Percentiles rank a stretch among this genome's conserved stretches.
Conservation (phyloP, 345 rosid species). For the Hirschfeldia incana region DNA sequence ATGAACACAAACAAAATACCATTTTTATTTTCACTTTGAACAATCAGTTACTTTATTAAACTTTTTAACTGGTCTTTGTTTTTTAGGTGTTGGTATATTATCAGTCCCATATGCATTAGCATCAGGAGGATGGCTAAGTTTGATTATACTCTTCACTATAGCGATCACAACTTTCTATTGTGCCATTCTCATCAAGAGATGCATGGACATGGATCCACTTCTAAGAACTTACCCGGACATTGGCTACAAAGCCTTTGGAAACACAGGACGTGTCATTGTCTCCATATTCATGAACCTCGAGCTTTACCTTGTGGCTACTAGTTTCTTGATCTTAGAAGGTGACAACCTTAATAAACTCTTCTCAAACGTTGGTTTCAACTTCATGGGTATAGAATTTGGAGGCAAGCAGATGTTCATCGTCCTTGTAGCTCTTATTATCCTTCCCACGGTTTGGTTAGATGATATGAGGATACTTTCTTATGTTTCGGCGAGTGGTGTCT, state of each 20-base stretch:
- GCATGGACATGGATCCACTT: slow-evolving; percentile 68
- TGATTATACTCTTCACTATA: slow-evolving; percentile 54
- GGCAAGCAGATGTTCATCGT: slow-evolving; percentile 64
- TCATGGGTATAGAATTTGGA: slow-evolving; percentile 48
- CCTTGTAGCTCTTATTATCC: slow-evolving; percentile 60
- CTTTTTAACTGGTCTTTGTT: not conserved
- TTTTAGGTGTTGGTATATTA: slow-evolving; percentile 81
- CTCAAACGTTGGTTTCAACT: slow-evolving; percentile 48
- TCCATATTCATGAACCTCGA: slow-evolving; percentile 69
- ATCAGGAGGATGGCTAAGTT: slow-evolving; percentile 93
- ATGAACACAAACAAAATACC: not conserved
- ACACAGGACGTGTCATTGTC: slow-evolving; percentile 55
- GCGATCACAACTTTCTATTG: slow-evolving; percentile 67
- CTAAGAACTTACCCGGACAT: slow-evolving; percentile 82
- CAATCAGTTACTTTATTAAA: not conserved
- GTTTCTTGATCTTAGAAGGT: slow-evolving; percentile 88
- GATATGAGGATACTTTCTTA: slow-evolving; percentile 75
- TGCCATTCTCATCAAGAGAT: slow-evolving; percentile 70
- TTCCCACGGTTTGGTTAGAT: slow-evolving; percentile 87
- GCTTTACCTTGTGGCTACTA: slow-evolving; percentile 80
- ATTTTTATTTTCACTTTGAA: not conserved
- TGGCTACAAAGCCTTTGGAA: slow-evolving; percentile 79
- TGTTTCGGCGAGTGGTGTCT: slow-evolving; percentile 82
- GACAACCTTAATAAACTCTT: slow-evolving; percentile 71
- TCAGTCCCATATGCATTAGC: slow-evolving; percentile 83